Conservation (phyloP, 2,329 filamentous ascomycete genomes). For the Fusarium nodosum region DNA sequence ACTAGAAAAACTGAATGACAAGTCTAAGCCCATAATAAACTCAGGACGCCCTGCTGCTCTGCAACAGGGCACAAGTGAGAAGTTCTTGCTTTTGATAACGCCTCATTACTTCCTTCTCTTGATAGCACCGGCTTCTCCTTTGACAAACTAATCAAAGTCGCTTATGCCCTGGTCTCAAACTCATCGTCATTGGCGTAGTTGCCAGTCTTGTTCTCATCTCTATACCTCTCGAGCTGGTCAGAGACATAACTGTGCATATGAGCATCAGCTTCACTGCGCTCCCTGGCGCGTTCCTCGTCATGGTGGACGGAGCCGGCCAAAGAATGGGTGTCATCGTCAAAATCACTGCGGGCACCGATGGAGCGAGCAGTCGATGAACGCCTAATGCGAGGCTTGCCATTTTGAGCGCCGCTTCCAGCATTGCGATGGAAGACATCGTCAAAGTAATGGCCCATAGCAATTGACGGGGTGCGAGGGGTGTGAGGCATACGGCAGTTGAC, state of each 20-base stretch:
- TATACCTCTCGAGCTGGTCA: slow-evolving; percentile 82
- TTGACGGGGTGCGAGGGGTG: slow-evolving; percentile 88
- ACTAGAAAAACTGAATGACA: slow-evolving; percentile 30
- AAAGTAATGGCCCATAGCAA: slow-evolving; percentile 92
- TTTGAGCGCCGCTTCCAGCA: slow-evolving; percentile 55
- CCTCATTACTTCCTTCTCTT: slow-evolving; percentile 29
- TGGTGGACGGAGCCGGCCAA: slow-evolving; percentile 52
- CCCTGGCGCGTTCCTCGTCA: slow-evolving; percentile 61
- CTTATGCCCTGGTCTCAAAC: slow-evolving; percentile 59
- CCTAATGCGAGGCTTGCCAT: slow-evolving; percentile 69
- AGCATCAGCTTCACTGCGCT: slow-evolving; percentile 70
- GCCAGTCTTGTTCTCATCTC: slow-evolving; percentile 48
- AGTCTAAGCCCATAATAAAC: slow-evolving; percentile 27
- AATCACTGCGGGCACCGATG: slow-evolving; percentile 87
- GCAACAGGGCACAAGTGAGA: slow-evolving; percentile 14
- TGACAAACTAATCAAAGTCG: slow-evolving; percentile 16
- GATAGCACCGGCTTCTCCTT: slow-evolving; percentile 12
- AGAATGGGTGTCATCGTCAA: slow-evolving; percentile 61
- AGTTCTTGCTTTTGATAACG: slow-evolving; percentile 41
- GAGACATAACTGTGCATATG: slow-evolving; percentile 86
- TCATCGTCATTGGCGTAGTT: slow-evolving; percentile 59
- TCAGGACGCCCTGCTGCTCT: slow-evolving; percentile 18
- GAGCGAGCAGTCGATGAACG: slow-evolving; percentile 86
- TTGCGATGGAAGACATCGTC: slow-evolving; percentile 82
- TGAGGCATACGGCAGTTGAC: slow-evolving; percentile 92